Evolutionary conservation across 768 basidiomycete genomes (phyloP), one percentile per base, ranked within the genome.

Genomic region (Mycena albidolilacea): DNA sequence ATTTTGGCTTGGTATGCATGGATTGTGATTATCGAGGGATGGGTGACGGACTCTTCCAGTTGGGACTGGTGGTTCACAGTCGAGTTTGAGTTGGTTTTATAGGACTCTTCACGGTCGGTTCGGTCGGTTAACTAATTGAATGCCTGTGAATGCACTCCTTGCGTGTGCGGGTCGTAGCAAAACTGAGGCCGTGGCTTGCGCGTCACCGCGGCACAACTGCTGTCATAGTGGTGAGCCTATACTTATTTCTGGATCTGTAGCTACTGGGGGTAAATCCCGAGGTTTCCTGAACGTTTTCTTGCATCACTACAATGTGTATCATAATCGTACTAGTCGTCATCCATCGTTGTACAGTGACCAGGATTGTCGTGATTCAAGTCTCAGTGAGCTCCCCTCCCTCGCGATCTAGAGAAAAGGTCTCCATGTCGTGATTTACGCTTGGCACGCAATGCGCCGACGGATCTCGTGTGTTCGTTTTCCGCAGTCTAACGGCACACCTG

Each of bases 281-380:
- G 48, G 48, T 54, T 54, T 54, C 52, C 21, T 54, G 52, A 54
- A 54, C 9, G 21, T 54, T 54, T 54, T 54, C 21, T 23, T 54
- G 52, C 21, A 54, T 54, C 21, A 54, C 21, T 30, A 3, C 30
- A 3, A 30, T 30, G 3, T 30, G 30, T 30, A 30, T 30, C 30
- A 1, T 23, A 23, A 54, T 23, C 7, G 21, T 54, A 54, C 21
- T 23, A 54, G 52, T 5, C 52, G 52, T 54, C n/a, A 8, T 54
- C 52, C 21, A 21, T 54, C 21, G 52, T 21, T 30, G 1, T 54
- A 54, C 52, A 21, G 21, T 54, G 52, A 23, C 21, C 21, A 48
- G 52, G 52, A 54, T 54, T 54, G 52, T 54, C 52, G 52, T 54
- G 52, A 54, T 21, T 54, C 52, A 54, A 54, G 52, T 54, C 52